Percentiles rank a stretch among this genome's conserved stretches.
Evolutionary conservation across 2,329 filamentous ascomycete genomes (phyloP).

Genomic region (Laburnicola sp.): DNA sequence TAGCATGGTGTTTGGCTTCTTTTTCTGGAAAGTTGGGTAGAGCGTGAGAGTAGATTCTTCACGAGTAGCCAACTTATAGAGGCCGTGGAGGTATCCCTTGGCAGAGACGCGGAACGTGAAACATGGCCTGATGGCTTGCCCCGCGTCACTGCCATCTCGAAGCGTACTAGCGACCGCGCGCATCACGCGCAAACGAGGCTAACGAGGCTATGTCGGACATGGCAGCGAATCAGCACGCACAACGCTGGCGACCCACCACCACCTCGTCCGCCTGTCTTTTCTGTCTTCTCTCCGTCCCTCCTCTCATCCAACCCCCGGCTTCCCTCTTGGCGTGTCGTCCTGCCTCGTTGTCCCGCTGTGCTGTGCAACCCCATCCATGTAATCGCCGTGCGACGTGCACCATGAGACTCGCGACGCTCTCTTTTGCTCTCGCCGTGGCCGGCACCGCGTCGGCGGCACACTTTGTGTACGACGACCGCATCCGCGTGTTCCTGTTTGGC

Average conservation of each 20-base stretch:
- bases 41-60: too few relatives aligned
- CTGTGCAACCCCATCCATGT: background rate
- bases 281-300: background rate
- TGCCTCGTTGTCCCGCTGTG: background rate
- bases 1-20: too few relatives aligned
- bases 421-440: background rate
- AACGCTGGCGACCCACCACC: background rate
- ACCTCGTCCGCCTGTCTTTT: background rate
- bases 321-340: background rate
- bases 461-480: conserved; percentile 26
- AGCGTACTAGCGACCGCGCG: background rate
- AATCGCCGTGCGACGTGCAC: background rate
- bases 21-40: too few relatives aligned
- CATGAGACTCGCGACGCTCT: background rate
- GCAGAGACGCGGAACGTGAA: too few relatives aligned
- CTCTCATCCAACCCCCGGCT: background rate
- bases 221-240: background rate
- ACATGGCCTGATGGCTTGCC: too few relatives aligned
- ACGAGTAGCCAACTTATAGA: too few relatives aligned
- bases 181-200: background rate
- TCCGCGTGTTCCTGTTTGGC: conserved; percentile 43
- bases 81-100: too few relatives aligned
- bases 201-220: background rate
- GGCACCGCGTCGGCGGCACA: conserved; percentile 16
- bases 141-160: too few relatives aligned